Evolutionary conservation across 306 rosid species (phyloP), one percentile per base, ranked within the genome.

Genomic region (Citrullus colocynthis): DNA sequence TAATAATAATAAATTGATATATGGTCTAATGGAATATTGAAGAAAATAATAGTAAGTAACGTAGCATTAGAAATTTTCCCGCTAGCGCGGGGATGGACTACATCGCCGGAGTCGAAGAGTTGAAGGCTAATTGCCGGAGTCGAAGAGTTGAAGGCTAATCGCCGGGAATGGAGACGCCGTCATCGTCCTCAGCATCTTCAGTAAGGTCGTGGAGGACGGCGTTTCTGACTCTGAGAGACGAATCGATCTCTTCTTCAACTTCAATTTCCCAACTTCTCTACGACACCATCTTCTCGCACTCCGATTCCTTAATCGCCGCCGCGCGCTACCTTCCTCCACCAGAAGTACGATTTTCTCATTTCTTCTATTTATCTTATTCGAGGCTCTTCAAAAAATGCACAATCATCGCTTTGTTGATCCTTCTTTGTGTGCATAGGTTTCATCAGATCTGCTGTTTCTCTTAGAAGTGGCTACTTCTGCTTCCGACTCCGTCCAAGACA

Each of bases 191-290:
- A 3, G 52, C 91, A 1, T 67, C 72, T 45, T 67, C 80, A 11
- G 85, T 82, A 5, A 86, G 91, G 86, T 77, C 84, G 34, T 93
- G 98, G 98, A 85, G 98, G 78, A 88, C 93, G 36, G 85, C 93
- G 54, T 91, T 93, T 84, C 75, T 93, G 17, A 90, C 97, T 1
- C 83, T 91, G 69, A 84, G 98, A 73, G 98, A 93, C 75, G 97
- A 93, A 91, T 83, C 89, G 71, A 89, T 88, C 63, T 87, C 91
- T 51, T 45, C 88, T 89, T 78, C 83, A 75, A 65, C 87, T 75
- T 80, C 92, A 28, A 79, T 86, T 4, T 54, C 87, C 17, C 82
- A 87, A 18, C 81, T 92, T 83, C 92, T 95, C 60, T 72, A 88
- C 69, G 69, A 32, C 21, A 87, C 89, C 78, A 81, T 95, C 66